phyloP scores from a whole-genome alignment of 352 stramenopile species.

The Phytophthora sansomeana region DNA sequence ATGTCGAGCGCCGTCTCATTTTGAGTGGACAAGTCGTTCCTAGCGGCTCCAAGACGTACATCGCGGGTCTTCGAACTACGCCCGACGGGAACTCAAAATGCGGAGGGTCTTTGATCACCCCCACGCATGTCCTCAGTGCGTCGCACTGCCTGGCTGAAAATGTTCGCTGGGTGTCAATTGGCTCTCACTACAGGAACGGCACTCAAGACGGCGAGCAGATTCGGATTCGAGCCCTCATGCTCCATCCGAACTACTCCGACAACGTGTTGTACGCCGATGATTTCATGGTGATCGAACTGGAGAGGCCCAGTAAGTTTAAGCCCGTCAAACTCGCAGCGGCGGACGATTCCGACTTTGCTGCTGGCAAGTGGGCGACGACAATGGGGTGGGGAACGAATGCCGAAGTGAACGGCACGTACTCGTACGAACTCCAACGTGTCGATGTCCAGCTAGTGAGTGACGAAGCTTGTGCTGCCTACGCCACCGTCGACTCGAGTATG shows the following conservation, averaged over 20 bases:
- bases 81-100: conserved; percentile 6
- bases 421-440: conserved; percentile 46
- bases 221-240: conserved; percentile 7
- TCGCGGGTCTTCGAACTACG: conserved; percentile 16
- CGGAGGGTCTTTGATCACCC: conserved; percentile 8
- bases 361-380: conserved; percentile 34
- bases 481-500: conserved; percentile 43
- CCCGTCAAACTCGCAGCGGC: conserved; percentile 39
- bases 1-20: conserved; percentile 21
- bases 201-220: conserved; percentile 23
- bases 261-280: conserved; percentile 11
- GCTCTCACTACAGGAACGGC: conserved; percentile 13
- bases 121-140: conserved; percentile 18
- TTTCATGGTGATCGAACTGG: conserved; percentile 56
- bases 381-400: conserved; percentile 41
- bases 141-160: conserved; percentile 8
- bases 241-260: conserved; percentile 5
- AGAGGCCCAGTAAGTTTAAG: conserved; percentile 33
- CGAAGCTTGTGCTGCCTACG: conserved; percentile 34
- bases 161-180: conserved; percentile 11
- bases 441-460: conserved; percentile 45
- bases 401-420: conserved; percentile 30
- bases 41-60: conserved; percentile 39
- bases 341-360: conserved; percentile 28
- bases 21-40: conserved; percentile 41